Evolutionary conservation across 1,284 basidiomycete species (phyloP), one percentile per base, ranked within the genome.

Genomic region (Tilletia indica): DNA sequence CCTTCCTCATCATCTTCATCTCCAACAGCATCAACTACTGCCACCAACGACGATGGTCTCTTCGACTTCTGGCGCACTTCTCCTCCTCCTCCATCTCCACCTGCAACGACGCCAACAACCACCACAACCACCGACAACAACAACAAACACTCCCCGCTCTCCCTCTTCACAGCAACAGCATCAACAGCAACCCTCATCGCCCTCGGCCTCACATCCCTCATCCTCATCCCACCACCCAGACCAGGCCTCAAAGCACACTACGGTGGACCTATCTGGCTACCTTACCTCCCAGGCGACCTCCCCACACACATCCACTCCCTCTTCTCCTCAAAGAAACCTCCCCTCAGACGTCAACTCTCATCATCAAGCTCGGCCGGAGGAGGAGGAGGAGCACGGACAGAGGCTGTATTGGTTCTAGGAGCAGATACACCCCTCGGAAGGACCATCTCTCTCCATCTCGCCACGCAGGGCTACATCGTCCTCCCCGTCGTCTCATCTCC

Each of bases 401-500:
- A 63, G 19, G 58, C 58, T 9, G 58, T 63, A 2, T 71, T 82
- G 67, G 78, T 84, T 19, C 78, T 84, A 0, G 82, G 82, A 31
- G 82, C 72, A n/a, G 82, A 84, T 69, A 80, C 80, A n/a, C 76
- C 80, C 0, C 74, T 83, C 2, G 82, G 82, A 4, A 77, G 77
- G 8, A 76, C 79, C 2, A 69, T 82, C 6, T 75, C 75, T 0
- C 70, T 79, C 34, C 73, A 77, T 54, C 78, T 84, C 45, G 74
- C 78, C 3, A 48, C 77, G 45, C 75, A 71, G 42, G 78, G 80
- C 63, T 78, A 83, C 48, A 78, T 84, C 63, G 82, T 84, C 47
- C 74, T 84, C 42, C 78, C 78, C 14, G 79, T 80, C 3, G 79
- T 82, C 3, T 68, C 77, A 4, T 75, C 73, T 51, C 73, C 75